Percentiles rank a stretch among this genome's conserved stretches.
phyloP scores from a whole-genome alignment of 441 rosid species.

The Iberis amara region DNA sequence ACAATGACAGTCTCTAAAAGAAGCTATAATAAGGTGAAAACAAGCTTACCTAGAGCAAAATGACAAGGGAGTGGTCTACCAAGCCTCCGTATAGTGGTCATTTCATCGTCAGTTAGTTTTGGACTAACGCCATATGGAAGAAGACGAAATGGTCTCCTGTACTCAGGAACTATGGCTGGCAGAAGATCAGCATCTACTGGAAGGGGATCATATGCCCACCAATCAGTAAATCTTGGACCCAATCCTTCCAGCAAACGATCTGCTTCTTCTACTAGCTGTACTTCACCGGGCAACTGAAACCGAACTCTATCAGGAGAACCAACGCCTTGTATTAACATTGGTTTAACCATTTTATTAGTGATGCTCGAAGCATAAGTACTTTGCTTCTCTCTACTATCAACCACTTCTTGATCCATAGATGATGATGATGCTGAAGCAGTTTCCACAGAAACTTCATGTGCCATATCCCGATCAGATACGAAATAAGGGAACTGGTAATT shows the following conservation, averaged over 20 bases:
- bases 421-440: constrained; percentile 19
- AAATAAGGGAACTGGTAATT: constrained; percentile 87
- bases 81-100: constrained; percentile 89
- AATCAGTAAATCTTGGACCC: constrained; percentile 85
- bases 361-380: constrained; percentile 26
- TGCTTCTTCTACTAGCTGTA: constrained; percentile 67
- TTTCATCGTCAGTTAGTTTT: constrained; percentile 81
- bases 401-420: constrained; percentile 28
- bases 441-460: constrained; percentile 28
- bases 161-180: constrained; percentile 72
- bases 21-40: constrained; percentile 10
- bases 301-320: constrained; percentile 73
- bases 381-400: constrained; percentile 28
- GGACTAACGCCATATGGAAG: constrained; percentile 87
- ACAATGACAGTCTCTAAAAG: constrained; percentile 3
- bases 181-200: constrained; percentile 95
- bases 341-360: constrained; percentile 31
- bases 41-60: constrained; percentile 68
- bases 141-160: constrained; percentile 86
- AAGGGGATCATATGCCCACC: constrained; percentile 97
- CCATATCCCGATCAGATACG: constrained; percentile 33
- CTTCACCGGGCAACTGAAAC: constrained; percentile 82
- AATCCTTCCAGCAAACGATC: constrained; percentile 75
- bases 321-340: constrained; percentile 52
- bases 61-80: constrained; percentile 89